Evolutionary conservation across 176 grass and related monocot species (phyloP), one percentile per base, ranked within the genome.

Genomic region (Aechmea fasciata): DNA sequence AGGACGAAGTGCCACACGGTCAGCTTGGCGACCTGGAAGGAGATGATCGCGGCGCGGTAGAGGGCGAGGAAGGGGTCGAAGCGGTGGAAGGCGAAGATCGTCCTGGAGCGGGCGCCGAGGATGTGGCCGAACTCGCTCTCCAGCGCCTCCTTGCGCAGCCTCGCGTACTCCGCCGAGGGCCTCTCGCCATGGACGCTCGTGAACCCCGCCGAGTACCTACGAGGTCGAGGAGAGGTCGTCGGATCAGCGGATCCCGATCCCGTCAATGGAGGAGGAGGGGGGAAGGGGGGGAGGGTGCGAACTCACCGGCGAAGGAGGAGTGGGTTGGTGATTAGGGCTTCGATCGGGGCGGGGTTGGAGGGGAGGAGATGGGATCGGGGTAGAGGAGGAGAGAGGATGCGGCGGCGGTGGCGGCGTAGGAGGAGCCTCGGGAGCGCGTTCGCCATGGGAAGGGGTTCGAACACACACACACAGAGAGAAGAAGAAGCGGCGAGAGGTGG

Each of bases 161-260:
- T 96, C 26, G 93, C 93, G 71, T 92, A 96, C 59, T 96, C 93
- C 49, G 88, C 78, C 12, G 93, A 92, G 1, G 81, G 85, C 48
- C 89, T 89, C 68, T 85, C 93, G 0, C 89, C 93, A 49, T 96
- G 93, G 51, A 96, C 88, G 57, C 93, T 96, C 64, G 93, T 71
- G 62, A 85, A 96, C 64, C 81, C 83, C 69, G 72, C 84, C 23
- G 88, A 85, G 12, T 79, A 92, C 74, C 86, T 85, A 75, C 33
- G 86, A 20, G 55, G 25, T 2, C 25, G 25, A 26, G 25, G 25
- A 26, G 25, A 83, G 4, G 10, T 10, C 15, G 13, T 18, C 17
- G 20, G 3, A 61, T 7, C 15, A 18, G 4, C 9, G 20, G 15
- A 61, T 18, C 7, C 55, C 9, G 13, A 7, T n/a, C 15, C 15